Evolutionary conservation across 1,284 basidiomycete species (phyloP).

Genomic region (Ustilago bromivora): DNA sequence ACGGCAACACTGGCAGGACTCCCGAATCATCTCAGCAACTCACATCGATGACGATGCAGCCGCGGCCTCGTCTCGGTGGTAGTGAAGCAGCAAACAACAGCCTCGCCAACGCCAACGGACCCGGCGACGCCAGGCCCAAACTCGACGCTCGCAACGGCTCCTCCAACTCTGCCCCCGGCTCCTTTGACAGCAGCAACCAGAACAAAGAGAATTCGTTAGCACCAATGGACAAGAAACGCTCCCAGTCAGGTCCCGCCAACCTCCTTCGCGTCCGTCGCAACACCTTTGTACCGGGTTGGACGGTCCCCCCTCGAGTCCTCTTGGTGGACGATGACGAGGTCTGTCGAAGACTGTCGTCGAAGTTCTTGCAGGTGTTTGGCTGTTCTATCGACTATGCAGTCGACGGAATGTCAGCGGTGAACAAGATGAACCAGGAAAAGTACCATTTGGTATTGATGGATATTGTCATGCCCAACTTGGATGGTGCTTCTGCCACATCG

Average conservation of each 20-base stretch:
- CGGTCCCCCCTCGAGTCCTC: slow-evolving; percentile 75
- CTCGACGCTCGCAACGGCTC: slow-evolving; percentile 34
- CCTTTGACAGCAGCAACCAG: slow-evolving; percentile 9
- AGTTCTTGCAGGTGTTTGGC: slow-evolving; percentile 94
- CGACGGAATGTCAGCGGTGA: slow-evolving; percentile 90
- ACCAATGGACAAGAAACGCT: slow-evolving; percentile 5
- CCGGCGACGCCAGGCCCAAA: slow-evolving; percentile 39
- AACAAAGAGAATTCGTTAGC: slow-evolving; percentile 6
- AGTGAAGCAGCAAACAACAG: slow-evolving; percentile 7
- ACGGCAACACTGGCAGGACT: slow-evolving; percentile 28
- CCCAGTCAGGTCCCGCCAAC: slow-evolving; percentile 24
- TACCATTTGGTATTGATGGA: slow-evolving; percentile 90
- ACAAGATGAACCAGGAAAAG: slow-evolving; percentile 92
- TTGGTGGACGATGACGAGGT: slow-evolving; percentile 96
- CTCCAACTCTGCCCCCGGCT: slow-evolving; percentile 1
- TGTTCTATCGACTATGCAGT: slow-evolving; percentile 94
- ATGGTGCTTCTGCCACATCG: slow-evolving; percentile 85
- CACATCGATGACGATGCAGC: slow-evolving; percentile 47
- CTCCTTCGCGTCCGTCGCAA: slow-evolving; percentile 68
- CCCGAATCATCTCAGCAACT: slow-evolving; percentile 27
- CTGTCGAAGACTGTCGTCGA: slow-evolving; percentile 85
- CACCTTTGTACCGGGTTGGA: slow-evolving; percentile 80
- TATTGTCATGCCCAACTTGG: slow-evolving; percentile 93
- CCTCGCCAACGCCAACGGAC: slow-evolving; percentile 28
- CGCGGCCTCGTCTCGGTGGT: slow-evolving; percentile 46